These are phyloP conservation scores for Farysia itapuensis DNA, from an alignment of 1,284 basidiomycete species.

Conservation along the genomic window DNA sequence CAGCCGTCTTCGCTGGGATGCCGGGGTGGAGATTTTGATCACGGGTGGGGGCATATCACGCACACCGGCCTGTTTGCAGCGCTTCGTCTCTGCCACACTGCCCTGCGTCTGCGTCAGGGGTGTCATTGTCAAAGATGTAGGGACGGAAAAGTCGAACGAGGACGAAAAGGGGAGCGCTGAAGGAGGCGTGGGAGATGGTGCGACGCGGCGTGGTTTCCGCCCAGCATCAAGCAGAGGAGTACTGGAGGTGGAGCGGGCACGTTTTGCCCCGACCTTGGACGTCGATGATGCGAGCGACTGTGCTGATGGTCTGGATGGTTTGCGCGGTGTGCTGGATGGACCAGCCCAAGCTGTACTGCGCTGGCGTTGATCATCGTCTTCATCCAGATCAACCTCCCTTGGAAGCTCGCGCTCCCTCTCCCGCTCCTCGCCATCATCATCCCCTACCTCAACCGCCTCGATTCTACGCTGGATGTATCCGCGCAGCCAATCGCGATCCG, in stretches of 20 bases:
- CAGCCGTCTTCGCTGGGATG: constrained; percentile 8
- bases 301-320: neutral
- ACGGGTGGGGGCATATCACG: neutral
- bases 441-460: constrained; percentile 31
- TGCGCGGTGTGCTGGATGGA: neutral
- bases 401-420: neutral
- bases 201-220: neutral
- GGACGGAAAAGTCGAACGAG: neutral
- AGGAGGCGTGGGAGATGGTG: neutral
- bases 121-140: neutral
- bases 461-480: constrained; percentile 38
- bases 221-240: neutral
- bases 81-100: neutral
- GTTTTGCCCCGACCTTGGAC: neutral
- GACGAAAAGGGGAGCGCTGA: neutral
- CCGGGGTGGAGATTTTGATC: constrained; percentile 19
- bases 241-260: neutral
- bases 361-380: neutral
- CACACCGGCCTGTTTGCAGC: neutral
- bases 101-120: neutral
- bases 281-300: neutral
- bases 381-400: neutral
- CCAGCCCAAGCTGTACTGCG: too few species aligned
- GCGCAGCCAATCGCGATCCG: constrained; percentile 30
- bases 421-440: constrained; percentile 16